Percentiles rank a stretch among this genome's conserved stretches.
These are phyloP conservation scores for Venturia effusa DNA, from an alignment of 2,329 filamentous ascomycete genomes.

Conservation along the genomic window DNA sequence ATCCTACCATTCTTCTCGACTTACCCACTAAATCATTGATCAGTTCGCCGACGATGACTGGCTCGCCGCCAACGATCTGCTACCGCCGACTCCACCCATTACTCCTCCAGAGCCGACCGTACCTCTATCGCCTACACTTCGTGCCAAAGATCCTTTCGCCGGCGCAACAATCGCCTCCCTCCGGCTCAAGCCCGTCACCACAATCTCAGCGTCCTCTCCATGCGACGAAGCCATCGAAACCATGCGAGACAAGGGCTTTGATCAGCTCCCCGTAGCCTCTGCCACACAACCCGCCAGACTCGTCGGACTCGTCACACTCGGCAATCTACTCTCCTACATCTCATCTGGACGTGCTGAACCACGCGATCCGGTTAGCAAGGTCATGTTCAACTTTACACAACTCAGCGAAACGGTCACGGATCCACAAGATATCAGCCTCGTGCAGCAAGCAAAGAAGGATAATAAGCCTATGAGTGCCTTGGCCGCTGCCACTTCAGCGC, in stretches of 20 bases:
- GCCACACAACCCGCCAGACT: conserved; percentile 55
- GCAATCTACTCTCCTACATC: conserved; percentile 86
- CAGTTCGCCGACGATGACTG: conserved; percentile 95
- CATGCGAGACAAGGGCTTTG: conserved; percentile 97
- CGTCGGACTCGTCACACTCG: conserved; percentile 86
- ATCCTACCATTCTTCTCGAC: not conserved
- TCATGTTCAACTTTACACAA: conserved; percentile 94
- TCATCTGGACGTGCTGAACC: conserved; percentile 69
- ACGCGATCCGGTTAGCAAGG: conserved; percentile 63
- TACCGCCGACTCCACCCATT: conserved; percentile 49
- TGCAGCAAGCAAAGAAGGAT: conserved; percentile 17
- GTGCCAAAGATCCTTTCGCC: conserved; percentile 55
- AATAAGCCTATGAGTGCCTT: not conserved
- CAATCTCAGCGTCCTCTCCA: conserved; percentile 56
- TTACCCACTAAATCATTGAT: conserved; percentile 12
- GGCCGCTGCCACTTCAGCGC: not conserved
- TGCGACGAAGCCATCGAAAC: conserved; percentile 89
- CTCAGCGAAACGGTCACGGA: conserved; percentile 88
- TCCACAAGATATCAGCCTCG: conserved; percentile 49
- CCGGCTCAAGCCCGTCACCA: conserved; percentile 86
- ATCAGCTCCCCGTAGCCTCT: conserved; percentile 85
- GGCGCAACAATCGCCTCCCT: conserved; percentile 72
- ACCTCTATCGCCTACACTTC: conserved; percentile 27
- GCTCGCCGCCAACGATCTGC: conserved; percentile 90
- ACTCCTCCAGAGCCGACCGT: conserved; percentile 24